phyloP scores from a whole-genome alignment of 2,329 filamentous ascomycete genomes.

The Diaporthe vexans region DNA sequence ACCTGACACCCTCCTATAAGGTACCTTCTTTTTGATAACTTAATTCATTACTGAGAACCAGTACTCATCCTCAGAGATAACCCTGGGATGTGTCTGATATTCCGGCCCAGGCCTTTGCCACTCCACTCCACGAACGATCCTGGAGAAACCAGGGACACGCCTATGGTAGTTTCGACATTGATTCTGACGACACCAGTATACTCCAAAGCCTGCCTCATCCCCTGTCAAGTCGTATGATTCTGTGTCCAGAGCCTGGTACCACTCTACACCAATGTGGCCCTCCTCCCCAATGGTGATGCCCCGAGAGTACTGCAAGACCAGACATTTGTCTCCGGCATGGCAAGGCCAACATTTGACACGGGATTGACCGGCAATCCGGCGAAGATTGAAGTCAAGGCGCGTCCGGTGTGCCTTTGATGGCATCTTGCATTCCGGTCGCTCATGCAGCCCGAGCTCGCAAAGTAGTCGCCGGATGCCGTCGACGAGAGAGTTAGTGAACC shows the following conservation, averaged over 20 bases:
- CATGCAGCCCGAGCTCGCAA: too few species aligned
- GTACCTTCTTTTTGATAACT: too few species aligned
- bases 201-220: slow-evolving; percentile 2
- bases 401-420: neutral
- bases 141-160: slow-evolving; percentile 25
- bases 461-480: too few species aligned
- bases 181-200: slow-evolving; percentile 22
- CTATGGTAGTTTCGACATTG: slow-evolving; percentile 15
- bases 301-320: neutral
- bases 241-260: slow-evolving; percentile 10
- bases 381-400: neutral
- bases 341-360: neutral
- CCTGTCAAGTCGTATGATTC: neutral
- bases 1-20: too few species aligned
- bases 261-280: neutral
- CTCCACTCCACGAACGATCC: slow-evolving; percentile 1
- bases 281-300: neutral
- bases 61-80: too few species aligned
- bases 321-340: neutral
- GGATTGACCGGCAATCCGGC: neutral
- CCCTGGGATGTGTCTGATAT: too few species aligned
- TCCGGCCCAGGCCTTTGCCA: neutral
- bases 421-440: too few species aligned
- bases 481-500: too few species aligned
- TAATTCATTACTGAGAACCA: too few species aligned